Base-by-base conservation (phyloP, 768 basidiomycete genomes). In the Leccinum olivaceopallidum region DNA sequence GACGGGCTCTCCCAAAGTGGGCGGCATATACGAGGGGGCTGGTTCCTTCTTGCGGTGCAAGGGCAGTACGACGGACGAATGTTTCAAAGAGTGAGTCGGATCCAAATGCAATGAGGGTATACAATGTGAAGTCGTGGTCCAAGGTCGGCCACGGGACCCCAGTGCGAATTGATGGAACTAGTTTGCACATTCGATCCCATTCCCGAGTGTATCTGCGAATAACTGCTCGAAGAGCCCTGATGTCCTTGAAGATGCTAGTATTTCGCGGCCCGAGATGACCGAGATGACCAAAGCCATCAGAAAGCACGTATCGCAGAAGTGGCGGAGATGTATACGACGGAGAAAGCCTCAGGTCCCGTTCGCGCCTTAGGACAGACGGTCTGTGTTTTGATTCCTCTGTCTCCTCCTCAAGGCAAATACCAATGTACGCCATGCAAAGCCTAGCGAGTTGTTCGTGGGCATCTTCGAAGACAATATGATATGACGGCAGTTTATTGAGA, bases 221-320 rank as follows among this genome's bases (percentile, higher is more conserved):
- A 6, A 18, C 12, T 0, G 0, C 0, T 44, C 56, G 63, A 0
- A 67, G 44, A 1, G 9, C 30, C 16, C 44, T 4, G 5, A 67
- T 54, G 1, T 63, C 65, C 2, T 10, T 6, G 4, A 67, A 8
- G 6, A 67, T 54, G 2, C 22, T 9, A 2, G 6, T 14, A 0
- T 51, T 36, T 0, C 5, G 37, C 4, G 20, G 5, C 7, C 16
- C 49, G 1, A 64, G 55, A 32, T 55, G 22, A 10, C 49, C 20
- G 6, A 65, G 63, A 22, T 64, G 63, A n/a, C 5, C 47, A 6
- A 65, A 60, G 0, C 63, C 63, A 28, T 60, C 1, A 0, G 65
- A 60, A 10, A 67, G 57, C 5, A 67, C 58, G 6, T 67, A 67
- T 26, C 20, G 22, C 14, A 55, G 26, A 39, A 67, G 56, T 1